Evolutionary conservation across 2,329 filamentous ascomycete species (phyloP).

Genomic region (Coleophoma crateriformis): DNA sequence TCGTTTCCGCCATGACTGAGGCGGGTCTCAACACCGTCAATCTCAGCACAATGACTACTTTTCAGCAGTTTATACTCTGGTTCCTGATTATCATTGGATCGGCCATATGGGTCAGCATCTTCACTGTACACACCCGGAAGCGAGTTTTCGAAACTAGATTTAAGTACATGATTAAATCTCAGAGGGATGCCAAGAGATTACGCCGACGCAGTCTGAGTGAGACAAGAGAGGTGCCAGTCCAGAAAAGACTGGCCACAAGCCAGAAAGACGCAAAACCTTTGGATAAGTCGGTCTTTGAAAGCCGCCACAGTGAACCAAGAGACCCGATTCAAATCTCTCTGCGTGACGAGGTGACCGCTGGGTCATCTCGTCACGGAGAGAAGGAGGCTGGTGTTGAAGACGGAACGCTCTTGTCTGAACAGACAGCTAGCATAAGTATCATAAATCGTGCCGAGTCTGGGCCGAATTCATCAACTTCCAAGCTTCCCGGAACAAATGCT

Average conservation of each 20-base stretch:
- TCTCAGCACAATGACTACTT: constrained; percentile 57
- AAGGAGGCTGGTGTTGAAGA: no score
- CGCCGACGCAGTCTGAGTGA: constrained; percentile 6
- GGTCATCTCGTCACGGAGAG: not conserved
- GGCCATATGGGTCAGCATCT: constrained; percentile 60
- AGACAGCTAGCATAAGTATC: no score
- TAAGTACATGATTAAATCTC: constrained; percentile 40
- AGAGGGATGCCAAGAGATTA: constrained; percentile 23
- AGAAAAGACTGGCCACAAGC: not conserved
- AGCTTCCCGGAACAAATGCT: no score
- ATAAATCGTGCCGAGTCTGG: no score
- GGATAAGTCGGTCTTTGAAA: constrained; percentile 9
- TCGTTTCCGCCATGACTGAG: constrained; percentile 60
- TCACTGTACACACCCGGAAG: constrained; percentile 55
- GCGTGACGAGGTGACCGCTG: not conserved
- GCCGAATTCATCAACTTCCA: no score
- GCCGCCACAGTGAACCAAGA: constrained; percentile 8
- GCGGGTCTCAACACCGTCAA: constrained; percentile 65
- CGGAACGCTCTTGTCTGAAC: no score
- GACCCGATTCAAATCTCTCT: constrained; percentile 5
- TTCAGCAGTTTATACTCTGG: constrained; percentile 63
- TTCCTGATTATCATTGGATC: constrained; percentile 61
- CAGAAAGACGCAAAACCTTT: not conserved
- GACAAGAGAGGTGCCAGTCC: not conserved
- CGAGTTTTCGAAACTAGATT: constrained; percentile 59